Evolutionary conservation across 805 yeast genomes (phyloP).

Genomic region (Spencermartinsiella europaea): DNA sequence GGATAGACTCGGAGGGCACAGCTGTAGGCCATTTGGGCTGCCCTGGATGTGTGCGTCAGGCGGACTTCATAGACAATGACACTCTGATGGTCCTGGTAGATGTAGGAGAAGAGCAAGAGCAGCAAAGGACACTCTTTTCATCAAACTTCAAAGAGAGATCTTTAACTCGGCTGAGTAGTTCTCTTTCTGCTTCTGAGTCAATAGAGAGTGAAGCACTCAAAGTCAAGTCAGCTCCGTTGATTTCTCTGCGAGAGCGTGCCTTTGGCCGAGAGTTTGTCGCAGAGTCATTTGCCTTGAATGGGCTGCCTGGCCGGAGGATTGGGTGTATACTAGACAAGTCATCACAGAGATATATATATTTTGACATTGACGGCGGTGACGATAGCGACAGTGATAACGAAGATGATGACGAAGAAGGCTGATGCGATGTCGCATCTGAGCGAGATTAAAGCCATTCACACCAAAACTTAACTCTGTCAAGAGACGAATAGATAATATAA

Average conservation of each 20-base stretch:
- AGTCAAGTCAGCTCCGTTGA: neutral
- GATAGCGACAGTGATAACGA: neutral
- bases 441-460: too few relatives aligned
- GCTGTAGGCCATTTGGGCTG: neutral
- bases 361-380: conserved; percentile 14
- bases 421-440: neutral
- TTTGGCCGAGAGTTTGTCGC: conserved; percentile 8
- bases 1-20: neutral
- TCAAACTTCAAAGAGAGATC: neutral
- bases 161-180: neutral
- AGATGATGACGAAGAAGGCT: neutral
- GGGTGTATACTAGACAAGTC: conserved; percentile 14
- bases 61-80: conserved; percentile 14
- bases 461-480: too few relatives aligned
- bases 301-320: conserved; percentile 9
- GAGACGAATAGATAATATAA: too few relatives aligned
- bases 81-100: conserved; percentile 7
- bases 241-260: neutral
- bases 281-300: conserved; percentile 12
- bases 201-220: neutral
- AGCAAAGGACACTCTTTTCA: neutral
- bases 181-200: neutral
- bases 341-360: conserved; percentile 11
- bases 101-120: neutral
- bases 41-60: conserved; percentile 1